Conservation (phyloP, 2,329 filamentous ascomycete genomes). For the Ophiostoma piceae region DNA sequence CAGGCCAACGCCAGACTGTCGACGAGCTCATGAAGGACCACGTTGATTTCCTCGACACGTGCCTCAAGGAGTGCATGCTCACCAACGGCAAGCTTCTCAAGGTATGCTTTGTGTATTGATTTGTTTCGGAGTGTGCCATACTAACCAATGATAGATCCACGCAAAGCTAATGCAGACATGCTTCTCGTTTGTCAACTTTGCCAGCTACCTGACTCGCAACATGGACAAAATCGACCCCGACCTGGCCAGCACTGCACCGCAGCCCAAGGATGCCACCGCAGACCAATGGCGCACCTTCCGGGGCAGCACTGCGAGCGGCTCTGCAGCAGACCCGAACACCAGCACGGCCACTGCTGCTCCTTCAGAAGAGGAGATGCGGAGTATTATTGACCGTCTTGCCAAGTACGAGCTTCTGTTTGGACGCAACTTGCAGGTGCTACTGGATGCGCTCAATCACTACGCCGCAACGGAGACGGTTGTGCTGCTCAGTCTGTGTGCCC, state of each 20-base stretch:
- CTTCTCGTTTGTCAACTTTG: constrained; percentile 88
- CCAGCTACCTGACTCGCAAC: constrained; percentile 76
- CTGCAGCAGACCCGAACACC: constrained; percentile 21
- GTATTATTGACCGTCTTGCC: constrained; percentile 73
- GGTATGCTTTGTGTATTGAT: constrained; percentile 44
- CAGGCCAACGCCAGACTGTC: constrained; percentile 60
- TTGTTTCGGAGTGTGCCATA: background rate
- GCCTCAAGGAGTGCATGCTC: constrained; percentile 97
- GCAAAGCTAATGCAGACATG: constrained; percentile 96
- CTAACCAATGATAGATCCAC: constrained; percentile 63
- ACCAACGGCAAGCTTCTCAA: constrained; percentile 92
- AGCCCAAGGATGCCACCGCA: constrained; percentile 54
- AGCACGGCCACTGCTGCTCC: constrained; percentile 35
- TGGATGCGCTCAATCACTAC: constrained; percentile 94
- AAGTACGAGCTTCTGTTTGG: constrained; percentile 94
- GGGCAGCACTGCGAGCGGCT: constrained; percentile 34
- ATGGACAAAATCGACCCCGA: constrained; percentile 80
- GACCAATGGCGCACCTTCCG: constrained; percentile 59
- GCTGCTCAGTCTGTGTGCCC: constrained; percentile 77
- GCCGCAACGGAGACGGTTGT: constrained; percentile 96
- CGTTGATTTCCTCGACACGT: constrained; percentile 95
- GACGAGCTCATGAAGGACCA: constrained; percentile 99
- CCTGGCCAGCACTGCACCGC: constrained; percentile 53
- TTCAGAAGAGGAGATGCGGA: constrained; percentile 35
- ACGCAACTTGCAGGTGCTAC: constrained; percentile 82